These are phyloP conservation scores for Penicillium nordicum DNA, from an alignment of 2,329 filamentous ascomycete species.

Conservation along the genomic window DNA sequence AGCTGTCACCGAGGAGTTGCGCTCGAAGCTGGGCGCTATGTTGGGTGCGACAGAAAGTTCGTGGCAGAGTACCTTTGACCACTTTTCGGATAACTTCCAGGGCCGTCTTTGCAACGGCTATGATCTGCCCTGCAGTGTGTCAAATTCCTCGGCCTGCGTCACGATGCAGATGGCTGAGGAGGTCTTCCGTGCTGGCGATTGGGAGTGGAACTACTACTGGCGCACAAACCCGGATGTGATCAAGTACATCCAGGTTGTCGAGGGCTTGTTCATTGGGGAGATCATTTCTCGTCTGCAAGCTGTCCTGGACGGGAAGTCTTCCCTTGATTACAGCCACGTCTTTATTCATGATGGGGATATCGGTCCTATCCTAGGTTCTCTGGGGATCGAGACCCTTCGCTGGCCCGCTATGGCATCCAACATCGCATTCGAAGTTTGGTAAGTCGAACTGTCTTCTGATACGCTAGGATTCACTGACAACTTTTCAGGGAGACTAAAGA, in stretches of 20 bases:
- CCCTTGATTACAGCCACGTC: constrained; percentile 33
- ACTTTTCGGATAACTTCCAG: constrained; percentile 43
- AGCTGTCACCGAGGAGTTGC: constrained; percentile 29
- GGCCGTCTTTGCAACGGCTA: constrained; percentile 42
- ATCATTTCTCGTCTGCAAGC: constrained; percentile 32
- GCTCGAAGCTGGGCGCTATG: constrained; percentile 30
- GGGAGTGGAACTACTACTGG: constrained; percentile 45
- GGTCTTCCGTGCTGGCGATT: constrained; percentile 42
- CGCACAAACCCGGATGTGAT: constrained; percentile 32
- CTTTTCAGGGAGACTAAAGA: constrained; percentile 12
- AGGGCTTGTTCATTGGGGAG: constrained; percentile 40
- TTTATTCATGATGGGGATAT: constrained; percentile 42
- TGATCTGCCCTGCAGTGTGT: constrained; percentile 31
- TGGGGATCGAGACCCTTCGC: constrained; percentile 37
- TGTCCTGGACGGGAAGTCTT: constrained; percentile 21
- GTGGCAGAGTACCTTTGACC: constrained; percentile 39
- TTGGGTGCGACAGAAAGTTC: constrained; percentile 28
- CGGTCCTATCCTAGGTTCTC: constrained; percentile 34
- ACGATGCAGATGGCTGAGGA: constrained; percentile 32
- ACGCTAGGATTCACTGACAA: not conserved
- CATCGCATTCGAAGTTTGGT: constrained; percentile 41
- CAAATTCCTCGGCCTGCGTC: constrained; percentile 30
- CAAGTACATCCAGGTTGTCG: constrained; percentile 38
- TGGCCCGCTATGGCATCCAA: constrained; percentile 43
- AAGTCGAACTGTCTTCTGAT: not conserved